These are phyloP conservation scores for Carex kokanica DNA, from an alignment of 176 grass and related monocot species.

Conservation along the genomic window DNA sequence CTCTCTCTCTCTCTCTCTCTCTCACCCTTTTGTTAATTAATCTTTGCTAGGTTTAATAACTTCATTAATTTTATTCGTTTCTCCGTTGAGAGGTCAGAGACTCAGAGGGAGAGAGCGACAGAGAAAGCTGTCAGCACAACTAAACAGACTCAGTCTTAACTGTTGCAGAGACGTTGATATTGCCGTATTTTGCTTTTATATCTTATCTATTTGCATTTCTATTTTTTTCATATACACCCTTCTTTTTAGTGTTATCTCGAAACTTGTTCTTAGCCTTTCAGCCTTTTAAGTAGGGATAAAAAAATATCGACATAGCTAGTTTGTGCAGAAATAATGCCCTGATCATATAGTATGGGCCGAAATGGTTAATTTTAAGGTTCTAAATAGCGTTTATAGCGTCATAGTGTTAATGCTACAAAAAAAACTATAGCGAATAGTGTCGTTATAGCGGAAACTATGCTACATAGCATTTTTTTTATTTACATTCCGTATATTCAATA, in stretches of 20 bases:
- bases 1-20: conserved; percentile 3
- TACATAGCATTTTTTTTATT: too few species aligned
- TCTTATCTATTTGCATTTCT: not conserved
- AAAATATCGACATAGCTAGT: too few species aligned
- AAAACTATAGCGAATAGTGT: too few species aligned
- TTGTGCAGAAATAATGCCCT: too few species aligned
- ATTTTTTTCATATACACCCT: conserved; percentile 2
- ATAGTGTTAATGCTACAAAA: too few species aligned
- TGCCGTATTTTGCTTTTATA: not conserved
- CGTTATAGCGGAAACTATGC: too few species aligned
- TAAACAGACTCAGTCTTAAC: conserved; percentile 12
- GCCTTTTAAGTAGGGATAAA: too few species aligned
- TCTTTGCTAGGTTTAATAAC: conserved; percentile 18
- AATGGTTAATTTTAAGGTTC: too few species aligned
- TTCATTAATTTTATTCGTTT: conserved; percentile 2
- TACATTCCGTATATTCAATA: too few species aligned
- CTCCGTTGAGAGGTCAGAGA: not conserved
- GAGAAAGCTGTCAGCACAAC: conserved; percentile 26
- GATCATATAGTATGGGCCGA: too few species aligned
- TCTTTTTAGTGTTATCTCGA: not conserved
- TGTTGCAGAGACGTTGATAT: conserved; percentile 13
- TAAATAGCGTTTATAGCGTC: too few species aligned
- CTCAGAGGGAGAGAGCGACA: not conserved
- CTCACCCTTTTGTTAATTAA: conserved; percentile 17
- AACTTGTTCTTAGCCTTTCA: not conserved